Evolutionary conservation across 1,284 basidiomycete genomes (phyloP), one percentile per base, ranked within the genome.

Genomic region (Pterula multifida): DNA sequence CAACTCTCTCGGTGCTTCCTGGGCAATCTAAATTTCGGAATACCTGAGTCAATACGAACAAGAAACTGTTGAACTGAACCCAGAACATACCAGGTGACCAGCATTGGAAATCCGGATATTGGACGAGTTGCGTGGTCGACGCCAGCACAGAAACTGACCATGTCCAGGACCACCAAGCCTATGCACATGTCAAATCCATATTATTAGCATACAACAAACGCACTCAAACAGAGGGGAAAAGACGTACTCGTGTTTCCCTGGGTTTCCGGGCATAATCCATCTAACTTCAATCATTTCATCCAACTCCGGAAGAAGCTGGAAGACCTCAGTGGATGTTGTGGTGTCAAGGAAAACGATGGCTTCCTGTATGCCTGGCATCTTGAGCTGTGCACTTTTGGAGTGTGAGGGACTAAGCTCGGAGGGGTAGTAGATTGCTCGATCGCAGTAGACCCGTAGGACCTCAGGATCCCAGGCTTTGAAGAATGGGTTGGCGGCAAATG

Each of bases 401-500:
- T 47, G 51, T 9, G 58, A 42, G 46, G 63, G 61, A 17, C 39
- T 22, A 9, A 11, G 9, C 32, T 35, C 32, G 9, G 32, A 9
- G 4, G 39, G 39, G 17, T 19, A 4, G 19, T 68, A 48, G 4
- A 61, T 62, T 23, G 11, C 23, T n/a, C 45, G 23, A 26, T 47
- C 23, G 15, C 26, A 28, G 61, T 91, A 93, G 2, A 72, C 55
- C 13, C 75, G 66, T 26, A 95, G 72, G 2, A 81, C 81, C 0
- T 69, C 73, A 0, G 78, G 74, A 59, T 92, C 72, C 90, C 90
- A 94, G 0, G 69, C 65, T 3, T 62, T 57, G 63, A 90, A 94
- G 70, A 90, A 93, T 0, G 81, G 73, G 12, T 71, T 76, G 26
- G 70, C 63, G 26, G 66, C 57, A 56, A 91, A 78, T 1, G 65